phyloP scores from a whole-genome alignment of 495 filamentous ascomycete species.

The Neurospora sp. region DNA sequence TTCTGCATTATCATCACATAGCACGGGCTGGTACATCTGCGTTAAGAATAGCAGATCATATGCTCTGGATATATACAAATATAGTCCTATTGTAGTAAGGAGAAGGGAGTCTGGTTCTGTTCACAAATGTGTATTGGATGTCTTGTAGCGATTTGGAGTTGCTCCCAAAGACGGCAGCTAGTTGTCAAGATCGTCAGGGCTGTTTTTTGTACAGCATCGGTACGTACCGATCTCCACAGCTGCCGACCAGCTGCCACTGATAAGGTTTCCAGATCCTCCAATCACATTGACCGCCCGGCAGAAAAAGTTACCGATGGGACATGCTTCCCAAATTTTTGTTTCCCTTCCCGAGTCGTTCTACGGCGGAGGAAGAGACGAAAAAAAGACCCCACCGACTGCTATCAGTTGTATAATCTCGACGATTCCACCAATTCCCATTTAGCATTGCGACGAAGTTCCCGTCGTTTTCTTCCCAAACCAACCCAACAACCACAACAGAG shows the following conservation, averaged over 20 bases:
- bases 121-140: too few species aligned
- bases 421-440: not conserved
- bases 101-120: not conserved
- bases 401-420: not conserved
- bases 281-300: slow-evolving; percentile 8
- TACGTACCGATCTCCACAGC: not conserved
- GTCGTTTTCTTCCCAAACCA: not conserved
- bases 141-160: not conserved
- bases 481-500: not conserved
- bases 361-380: not conserved
- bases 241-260: not conserved
- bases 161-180: not conserved
- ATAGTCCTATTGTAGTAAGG: not conserved
- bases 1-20: not conserved
- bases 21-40: not conserved
- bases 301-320: slow-evolving; percentile 3
- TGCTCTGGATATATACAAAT: not conserved
- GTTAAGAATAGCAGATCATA: not conserved
- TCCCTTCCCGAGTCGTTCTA: not conserved
- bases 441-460: not conserved
- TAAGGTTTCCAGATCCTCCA: not conserved
- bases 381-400: not conserved
- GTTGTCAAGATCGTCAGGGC: not conserved
- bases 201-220: not conserved
- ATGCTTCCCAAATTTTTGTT: slow-evolving; percentile 2